Evolutionary conservation across 139 green algal species (phyloP), one percentile per base, ranked within the genome.

Genomic region (Ulvella scutata): DNA sequence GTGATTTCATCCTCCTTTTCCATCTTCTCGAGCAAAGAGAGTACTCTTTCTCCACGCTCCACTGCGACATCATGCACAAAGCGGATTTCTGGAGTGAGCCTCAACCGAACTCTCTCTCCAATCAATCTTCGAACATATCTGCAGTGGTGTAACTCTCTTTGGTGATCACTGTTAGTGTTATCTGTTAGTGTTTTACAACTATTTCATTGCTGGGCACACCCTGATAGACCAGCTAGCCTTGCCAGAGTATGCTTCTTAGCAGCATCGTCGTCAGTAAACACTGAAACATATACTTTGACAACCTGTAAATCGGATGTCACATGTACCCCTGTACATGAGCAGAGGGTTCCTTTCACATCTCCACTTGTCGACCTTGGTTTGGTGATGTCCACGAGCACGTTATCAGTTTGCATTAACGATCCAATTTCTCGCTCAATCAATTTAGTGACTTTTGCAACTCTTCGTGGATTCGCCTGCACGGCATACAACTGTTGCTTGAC

Each of bases 401-500:
- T 85, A 62, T 94, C 89, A 23, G 61, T 79, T 2, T 89, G 76
- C 21, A 94, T 79, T 85, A 94, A 85, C 4, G 88, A 62, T 4
- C 85, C 82, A 10, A 98, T 80, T 75, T 98, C 92, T 0, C 93
- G 79, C 76, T 95, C 89, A 38, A 98, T 91, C 79, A 95, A 86
- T 76, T 89, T 90, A 28, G 90, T 75, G 3, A 98, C 93, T 43
- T 85, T 87, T 7, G 89, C 87, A 17, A 97, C 85, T n/a, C 93
- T 81, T 29, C 93, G 82, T 0, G 91, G 91, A 59, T 94, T 76
- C 0, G 92, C 92, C 91, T 93, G 83, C 43, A 77, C 4, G n/a
- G n/a, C n/a, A n/a, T n/a, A n/a, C n/a, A n/a, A n/a, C n/a, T n/a
- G n/a, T n/a, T n/a, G n/a, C n/a, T n/a, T n/a, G n/a, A n/a, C n/a